Conservation (phyloP, 2,329 filamentous ascomycete species). For the Alternaria arbusti region DNA sequence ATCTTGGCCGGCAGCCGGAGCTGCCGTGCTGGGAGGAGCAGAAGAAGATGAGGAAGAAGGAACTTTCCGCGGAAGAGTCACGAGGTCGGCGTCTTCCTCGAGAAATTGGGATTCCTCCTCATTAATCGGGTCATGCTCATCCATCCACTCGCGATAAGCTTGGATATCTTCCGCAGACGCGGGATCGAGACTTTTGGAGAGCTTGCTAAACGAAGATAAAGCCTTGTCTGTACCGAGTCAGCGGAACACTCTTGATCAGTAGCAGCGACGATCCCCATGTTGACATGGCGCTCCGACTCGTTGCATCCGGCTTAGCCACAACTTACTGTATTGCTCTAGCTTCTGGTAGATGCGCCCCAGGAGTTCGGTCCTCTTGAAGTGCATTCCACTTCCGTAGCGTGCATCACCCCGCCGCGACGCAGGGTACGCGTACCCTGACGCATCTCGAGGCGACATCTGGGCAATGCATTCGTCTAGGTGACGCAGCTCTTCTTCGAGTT, state of each 20-base stretch:
- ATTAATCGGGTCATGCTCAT: slow-evolving; percentile 61
- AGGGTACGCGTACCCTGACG: slow-evolving; percentile 49
- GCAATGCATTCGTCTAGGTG: slow-evolving; percentile 68
- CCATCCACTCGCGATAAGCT: slow-evolving; percentile 64
- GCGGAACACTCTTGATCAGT: background rate
- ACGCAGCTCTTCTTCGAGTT: slow-evolving; percentile 79
- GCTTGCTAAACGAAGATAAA: slow-evolving; percentile 63
- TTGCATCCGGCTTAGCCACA: background rate
- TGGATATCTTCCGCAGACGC: slow-evolving; percentile 61
- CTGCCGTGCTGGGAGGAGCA: slow-evolving; percentile 12
- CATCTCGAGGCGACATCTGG: slow-evolving; percentile 41
- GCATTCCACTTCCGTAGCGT: slow-evolving; percentile 62
- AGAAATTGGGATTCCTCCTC: slow-evolving; percentile 68
- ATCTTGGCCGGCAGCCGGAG: slow-evolving; percentile 16
- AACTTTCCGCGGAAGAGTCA: slow-evolving; percentile 46
- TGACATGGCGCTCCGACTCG: background rate
- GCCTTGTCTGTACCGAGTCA: slow-evolving; percentile 53
- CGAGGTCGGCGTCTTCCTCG: slow-evolving; percentile 61
- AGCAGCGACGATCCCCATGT: background rate
- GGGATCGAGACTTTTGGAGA: slow-evolving; percentile 58
- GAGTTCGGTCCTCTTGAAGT: slow-evolving; percentile 66
- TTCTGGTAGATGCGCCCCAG: slow-evolving; percentile 70
- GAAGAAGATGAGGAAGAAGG: background rate
- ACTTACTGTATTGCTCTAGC: slow-evolving; percentile 69
- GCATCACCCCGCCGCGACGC: slow-evolving; percentile 67